Conservation (phyloP, 805 yeast genomes). For the Saccharomycopsis selenospora region DNA sequence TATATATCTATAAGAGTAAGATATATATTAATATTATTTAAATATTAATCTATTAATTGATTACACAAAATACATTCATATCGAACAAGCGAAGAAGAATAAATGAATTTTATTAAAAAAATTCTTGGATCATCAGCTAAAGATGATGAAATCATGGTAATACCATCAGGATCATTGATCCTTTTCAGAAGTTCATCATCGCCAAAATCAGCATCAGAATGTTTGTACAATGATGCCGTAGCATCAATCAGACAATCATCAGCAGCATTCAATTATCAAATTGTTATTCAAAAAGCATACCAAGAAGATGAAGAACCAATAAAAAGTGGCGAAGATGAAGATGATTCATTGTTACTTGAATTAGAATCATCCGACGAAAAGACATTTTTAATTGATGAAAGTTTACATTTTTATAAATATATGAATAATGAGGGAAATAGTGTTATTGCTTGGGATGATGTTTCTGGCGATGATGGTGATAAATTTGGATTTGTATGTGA, state of each 20-base stretch:
- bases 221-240: slow-evolving; percentile 73
- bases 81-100: too few species aligned
- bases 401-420: slow-evolving; percentile 47
- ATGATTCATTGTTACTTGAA: slow-evolving; percentile 18
- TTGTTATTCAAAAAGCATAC: slow-evolving; percentile 60
- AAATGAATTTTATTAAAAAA: slow-evolving; percentile 67
- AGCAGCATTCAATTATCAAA: slow-evolving; percentile 57
- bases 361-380: slow-evolving; percentile 47
- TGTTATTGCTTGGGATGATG: slow-evolving; percentile 73
- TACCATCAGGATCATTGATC: slow-evolving; percentile 76
- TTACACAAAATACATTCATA: too few species aligned
- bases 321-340: slow-evolving; percentile 41
- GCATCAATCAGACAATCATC: slow-evolving; percentile 59
- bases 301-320: slow-evolving; percentile 58
- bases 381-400: slow-evolving; percentile 57
- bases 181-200: slow-evolving; percentile 68
- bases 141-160: slow-evolving; percentile 49
- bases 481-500: slow-evolving; percentile 73
- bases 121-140: slow-evolving; percentile 50
- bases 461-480: slow-evolving; percentile 83
- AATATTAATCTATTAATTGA: too few species aligned
- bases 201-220: slow-evolving; percentile 82
- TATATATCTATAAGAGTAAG: too few species aligned
- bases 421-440: slow-evolving; percentile 46
- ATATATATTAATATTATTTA: too few species aligned